Conservation (phyloP, 768 basidiomycete genomes). For the Lactifluus rugatus region DNA sequence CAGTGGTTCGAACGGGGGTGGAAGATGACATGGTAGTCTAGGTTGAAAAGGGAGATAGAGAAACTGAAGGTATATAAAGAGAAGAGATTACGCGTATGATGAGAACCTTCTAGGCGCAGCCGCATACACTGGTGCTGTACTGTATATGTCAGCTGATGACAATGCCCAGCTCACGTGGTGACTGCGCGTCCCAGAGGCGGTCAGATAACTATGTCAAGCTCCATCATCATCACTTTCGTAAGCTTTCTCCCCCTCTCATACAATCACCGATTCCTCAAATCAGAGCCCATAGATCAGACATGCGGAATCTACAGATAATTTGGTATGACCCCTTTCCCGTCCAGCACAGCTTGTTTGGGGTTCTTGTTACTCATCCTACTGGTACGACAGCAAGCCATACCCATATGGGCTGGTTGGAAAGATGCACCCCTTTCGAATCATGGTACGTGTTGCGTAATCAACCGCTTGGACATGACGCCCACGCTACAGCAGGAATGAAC, state of each 20-base stretch:
- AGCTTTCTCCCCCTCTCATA: neutral
- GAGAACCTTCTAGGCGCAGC: neutral
- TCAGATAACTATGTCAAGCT: slow-evolving; percentile 14
- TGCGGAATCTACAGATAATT: slow-evolving; percentile 69
- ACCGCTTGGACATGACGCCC: neutral
- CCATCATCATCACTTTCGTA: slow-evolving; percentile 25
- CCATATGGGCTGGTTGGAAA: slow-evolving; percentile 65
- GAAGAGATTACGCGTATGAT: slow-evolving; percentile 9
- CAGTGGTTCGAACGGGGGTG: slow-evolving; percentile 19
- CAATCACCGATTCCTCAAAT: neutral
- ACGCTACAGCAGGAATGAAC: slow-evolving; percentile 26
- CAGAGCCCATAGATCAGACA: slow-evolving; percentile 48
- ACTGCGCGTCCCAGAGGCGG: too few species aligned
- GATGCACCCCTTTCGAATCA: slow-evolving; percentile 69
- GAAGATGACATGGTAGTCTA: slow-evolving; percentile 24
- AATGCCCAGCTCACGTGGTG: too few species aligned
- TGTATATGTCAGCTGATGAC: too few species aligned
- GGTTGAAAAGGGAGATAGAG: neutral
- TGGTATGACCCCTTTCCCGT: slow-evolving; percentile 35
- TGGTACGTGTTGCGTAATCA: slow-evolving; percentile 34
- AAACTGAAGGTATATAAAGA: neutral
- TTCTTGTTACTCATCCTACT: neutral
- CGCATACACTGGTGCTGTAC: too few species aligned
- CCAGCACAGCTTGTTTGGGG: neutral
- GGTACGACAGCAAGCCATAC: slow-evolving; percentile 24